A percentile compares a stretch with the other conserved stretches of the same genome.
Evolutionary conservation across 306 rosid genomes (phyloP).

Genomic region (Medicago truncatula): MtrunA17r5.0-ANR NC_053042.1:50293501-50294000

Average conservation of each 20-base stretch:
- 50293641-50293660: neutral
- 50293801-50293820: neutral
- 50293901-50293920: conserved; percentile 91
- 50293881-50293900: conserved; percentile 78
- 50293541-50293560: neutral
- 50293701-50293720: too few relatives aligned
- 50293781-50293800: neutral
- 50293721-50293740: neutral
- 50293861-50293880: conserved; percentile 65
- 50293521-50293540: neutral
- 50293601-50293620: neutral
- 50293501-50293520: neutral
- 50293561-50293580: neutral
- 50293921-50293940: conserved; percentile 54
- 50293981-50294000: conserved; percentile 43
- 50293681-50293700: neutral
- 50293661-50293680: neutral
- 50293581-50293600: neutral
- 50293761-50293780: conserved; percentile 1
- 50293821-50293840: neutral
- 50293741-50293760: neutral
- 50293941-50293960: conserved; percentile 63
- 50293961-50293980: conserved; percentile 39
- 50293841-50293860: conserved; percentile 34
- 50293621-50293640: neutral